Base-by-base conservation (phyloP, 345 rosid species). In the Luvunga scandens region DNA sequence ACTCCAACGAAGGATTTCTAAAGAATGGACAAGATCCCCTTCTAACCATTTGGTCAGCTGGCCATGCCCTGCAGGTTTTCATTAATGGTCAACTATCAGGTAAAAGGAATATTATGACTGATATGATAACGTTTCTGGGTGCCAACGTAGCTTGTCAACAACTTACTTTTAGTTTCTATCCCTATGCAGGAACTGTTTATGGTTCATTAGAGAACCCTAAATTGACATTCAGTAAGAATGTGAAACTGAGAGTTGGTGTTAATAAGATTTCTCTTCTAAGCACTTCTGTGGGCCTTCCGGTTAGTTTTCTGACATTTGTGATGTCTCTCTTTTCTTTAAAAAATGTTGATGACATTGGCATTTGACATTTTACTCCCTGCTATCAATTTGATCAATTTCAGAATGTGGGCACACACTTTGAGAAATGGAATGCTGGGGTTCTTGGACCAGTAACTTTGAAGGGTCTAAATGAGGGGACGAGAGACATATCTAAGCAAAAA, bases 401-500 rank as follows among this genome's bases (percentile, higher is more conserved):
- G 99, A 96, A 96, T 79, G 97, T 94, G n/a, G 99, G 99, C 31
- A 71, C 82, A 24, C 97, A 91, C 81, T 96, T 82, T 69, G 99
- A 96, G 86, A 85, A 83, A 75, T 96, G 94, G 95, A 96, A 96
- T 75, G 88, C 89, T 71, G 99, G 99, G n/a, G 86, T 96, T 75
- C 89, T 96, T 25, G 99, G 97, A 12, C 94, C 98, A 0, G 92
- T 92, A 24, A 88, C 89, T 30, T 72, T 94, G 73, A 83, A 87
- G 71, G 98, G 97, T 79, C 87, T 93, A 48, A 89, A 90, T 73
- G 90, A 89, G 4, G 99, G 99, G 79, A 83, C 91, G 63, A 85
- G 90, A 88, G 92, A 96, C 81, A 78, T 96, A 88, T 86, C 98
- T 16, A 83, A 88, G 88, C 90, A 90, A 90, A 90, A 90, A 77